Percentiles rank a stretch among this genome's conserved stretches.
Conservation (phyloP, 2,329 filamentous ascomycete genomes). For the Conoideocrella luteorostrata region DNA sequence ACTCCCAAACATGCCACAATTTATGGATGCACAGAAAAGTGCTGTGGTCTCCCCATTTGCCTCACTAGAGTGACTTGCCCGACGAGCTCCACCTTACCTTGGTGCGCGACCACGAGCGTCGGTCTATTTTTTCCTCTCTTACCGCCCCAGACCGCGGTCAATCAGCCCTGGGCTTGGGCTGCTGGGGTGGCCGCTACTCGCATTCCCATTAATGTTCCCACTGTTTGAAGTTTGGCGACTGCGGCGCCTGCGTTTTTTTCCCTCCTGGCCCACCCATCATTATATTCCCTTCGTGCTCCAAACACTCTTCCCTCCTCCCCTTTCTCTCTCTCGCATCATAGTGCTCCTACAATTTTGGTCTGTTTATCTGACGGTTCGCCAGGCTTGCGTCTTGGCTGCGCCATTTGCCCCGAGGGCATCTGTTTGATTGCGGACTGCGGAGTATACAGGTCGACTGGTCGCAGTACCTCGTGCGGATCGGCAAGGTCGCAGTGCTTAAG, state of each 20-base stretch:
- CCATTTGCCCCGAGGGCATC: constrained; percentile 6
- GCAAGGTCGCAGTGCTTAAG: constrained; percentile 9
- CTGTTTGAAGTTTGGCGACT: constrained; percentile 6
- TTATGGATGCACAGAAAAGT: no score
- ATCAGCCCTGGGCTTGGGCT: no score
- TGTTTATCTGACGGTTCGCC: neutral
- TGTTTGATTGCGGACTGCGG: neutral
- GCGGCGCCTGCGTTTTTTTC: constrained; percentile 6
- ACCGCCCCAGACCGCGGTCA: no score
- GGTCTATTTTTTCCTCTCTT: no score
- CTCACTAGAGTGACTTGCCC: neutral
- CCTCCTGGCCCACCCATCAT: constrained; percentile 9
- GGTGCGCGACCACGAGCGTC: no score
- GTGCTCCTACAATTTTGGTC: neutral
- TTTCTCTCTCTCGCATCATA: constrained; percentile 1
- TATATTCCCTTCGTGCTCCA: constrained; percentile 9
- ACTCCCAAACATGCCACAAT: no score
- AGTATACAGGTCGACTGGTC: neutral
- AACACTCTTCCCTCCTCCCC: constrained; percentile 1
- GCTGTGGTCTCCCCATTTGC: neutral
- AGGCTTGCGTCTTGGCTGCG: constrained; percentile 3
- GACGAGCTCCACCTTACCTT: no score
- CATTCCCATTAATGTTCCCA: neutral
- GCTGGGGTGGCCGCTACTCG: neutral
- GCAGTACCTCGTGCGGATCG: constrained; percentile 6